phyloP scores from a whole-genome alignment of 1,284 basidiomycete species.

The Inonotus hispidus region DNA sequence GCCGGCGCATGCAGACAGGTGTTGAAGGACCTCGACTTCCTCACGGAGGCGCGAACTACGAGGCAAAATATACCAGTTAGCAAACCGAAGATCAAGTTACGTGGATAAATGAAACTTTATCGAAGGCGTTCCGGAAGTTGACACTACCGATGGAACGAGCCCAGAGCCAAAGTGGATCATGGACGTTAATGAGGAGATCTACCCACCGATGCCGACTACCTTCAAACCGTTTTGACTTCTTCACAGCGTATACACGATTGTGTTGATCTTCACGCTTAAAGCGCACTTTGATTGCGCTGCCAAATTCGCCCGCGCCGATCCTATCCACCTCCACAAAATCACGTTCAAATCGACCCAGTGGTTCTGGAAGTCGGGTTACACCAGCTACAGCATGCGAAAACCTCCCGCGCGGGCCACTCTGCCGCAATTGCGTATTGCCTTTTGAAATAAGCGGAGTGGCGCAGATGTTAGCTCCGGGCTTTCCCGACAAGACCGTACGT shows the following conservation, averaged over 20 bases:
- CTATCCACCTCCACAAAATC: constrained; percentile 80
- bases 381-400: constrained; percentile 18
- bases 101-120: constrained; percentile 13
- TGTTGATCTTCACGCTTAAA: constrained; percentile 49
- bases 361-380: constrained; percentile 30
- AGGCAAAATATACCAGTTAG: constrained; percentile 1
- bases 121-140: background rate
- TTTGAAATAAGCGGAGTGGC: constrained; percentile 17
- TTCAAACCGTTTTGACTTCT: constrained; percentile 91
- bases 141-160: constrained; percentile 3
- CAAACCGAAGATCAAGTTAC: background rate
- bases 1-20: constrained; percentile 48
- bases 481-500: constrained; percentile 20
- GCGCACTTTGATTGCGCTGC: constrained; percentile 87
- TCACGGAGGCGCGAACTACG: constrained; percentile 82
- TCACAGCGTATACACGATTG: constrained; percentile 78
- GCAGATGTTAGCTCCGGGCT: background rate
- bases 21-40: constrained; percentile 90
- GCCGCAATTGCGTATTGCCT: constrained; percentile 20
- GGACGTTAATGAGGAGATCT: background rate
- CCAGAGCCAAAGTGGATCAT: background rate
- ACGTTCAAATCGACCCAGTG: constrained; percentile 63
- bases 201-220: constrained; percentile 87
- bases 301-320: constrained; percentile 92
- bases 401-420: constrained; percentile 10